Evolutionary conservation across 1,284 basidiomycete species (phyloP).

Genomic region (Ustilago nuda): DNA sequence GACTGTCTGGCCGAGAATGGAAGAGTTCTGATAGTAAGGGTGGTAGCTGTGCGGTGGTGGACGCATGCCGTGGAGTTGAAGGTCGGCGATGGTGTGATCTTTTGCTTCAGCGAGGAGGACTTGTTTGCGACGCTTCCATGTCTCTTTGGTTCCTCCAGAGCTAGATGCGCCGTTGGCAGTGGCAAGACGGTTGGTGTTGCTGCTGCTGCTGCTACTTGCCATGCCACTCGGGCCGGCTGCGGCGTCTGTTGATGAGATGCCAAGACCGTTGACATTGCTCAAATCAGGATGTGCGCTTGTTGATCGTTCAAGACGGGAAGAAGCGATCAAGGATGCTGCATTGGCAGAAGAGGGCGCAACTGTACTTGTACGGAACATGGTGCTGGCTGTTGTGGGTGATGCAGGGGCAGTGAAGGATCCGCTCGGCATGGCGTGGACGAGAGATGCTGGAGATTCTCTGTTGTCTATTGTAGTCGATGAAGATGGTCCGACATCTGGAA

Average conservation of each 20-base stretch:
- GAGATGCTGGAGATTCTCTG: neutral
- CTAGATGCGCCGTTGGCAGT: constrained; percentile 5
- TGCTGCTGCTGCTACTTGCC: constrained; percentile 2
- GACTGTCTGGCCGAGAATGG: constrained; percentile 39
- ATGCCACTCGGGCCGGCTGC: constrained; percentile 5
- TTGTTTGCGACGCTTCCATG: constrained; percentile 59
- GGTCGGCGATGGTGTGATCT: constrained; percentile 58
- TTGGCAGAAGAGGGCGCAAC: constrained; percentile 7
- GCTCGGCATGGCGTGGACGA: neutral
- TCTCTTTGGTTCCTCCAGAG: constrained; percentile 49
- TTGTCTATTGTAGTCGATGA: constrained; percentile 11
- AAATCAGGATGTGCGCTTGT: constrained; percentile 34
- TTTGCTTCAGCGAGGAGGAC: constrained; percentile 54
- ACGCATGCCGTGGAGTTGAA: constrained; percentile 55
- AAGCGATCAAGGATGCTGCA: neutral
- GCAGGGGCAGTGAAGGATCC: constrained; percentile 37
- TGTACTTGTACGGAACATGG: constrained; percentile 39
- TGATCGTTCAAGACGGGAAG: constrained; percentile 21
- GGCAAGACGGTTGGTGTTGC: neutral
- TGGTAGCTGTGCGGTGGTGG: constrained; percentile 50
- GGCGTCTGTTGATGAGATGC: constrained; percentile 23
- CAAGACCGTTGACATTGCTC: constrained; percentile 29
- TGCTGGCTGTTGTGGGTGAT: constrained; percentile 15
- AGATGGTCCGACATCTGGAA: constrained; percentile 8
- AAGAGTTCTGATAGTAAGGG: constrained; percentile 43